A percentile compares a stretch with the other conserved stretches of the same genome.
phyloP scores from a whole-genome alignment of 1,284 basidiomycete genomes.

The Meira nashicola region DNA sequence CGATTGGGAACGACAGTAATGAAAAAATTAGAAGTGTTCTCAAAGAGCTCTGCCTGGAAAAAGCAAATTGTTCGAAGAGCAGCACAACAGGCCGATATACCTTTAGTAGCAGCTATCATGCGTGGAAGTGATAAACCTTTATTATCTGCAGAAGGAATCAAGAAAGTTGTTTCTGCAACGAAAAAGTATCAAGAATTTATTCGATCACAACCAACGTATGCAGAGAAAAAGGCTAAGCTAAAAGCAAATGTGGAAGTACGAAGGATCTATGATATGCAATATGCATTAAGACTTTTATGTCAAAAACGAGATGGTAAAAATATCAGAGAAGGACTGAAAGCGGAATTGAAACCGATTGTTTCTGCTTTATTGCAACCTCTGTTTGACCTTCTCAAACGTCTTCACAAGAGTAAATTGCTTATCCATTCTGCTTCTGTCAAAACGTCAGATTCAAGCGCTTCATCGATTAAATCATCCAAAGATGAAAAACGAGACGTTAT shows the following conservation, averaged over 20 bases:
- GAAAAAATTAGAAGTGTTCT: conserved; percentile 44
- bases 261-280: conserved; percentile 41
- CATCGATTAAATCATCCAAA: not conserved
- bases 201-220: conserved; percentile 27
- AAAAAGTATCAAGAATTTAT: conserved; percentile 38
- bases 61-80: conserved; percentile 48
- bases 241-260: conserved; percentile 38
- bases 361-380: conserved; percentile 40
- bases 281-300: conserved; percentile 39
- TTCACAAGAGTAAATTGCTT: conserved; percentile 39
- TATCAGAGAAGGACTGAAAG: conserved; percentile 44
- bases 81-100: conserved; percentile 39
- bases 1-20: conserved; percentile 38
- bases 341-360: conserved; percentile 35
- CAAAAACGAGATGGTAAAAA: conserved; percentile 44
- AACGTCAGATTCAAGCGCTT: not conserved
- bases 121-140: conserved; percentile 46
- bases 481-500: conserved; percentile 15
- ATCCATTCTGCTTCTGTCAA: not conserved
- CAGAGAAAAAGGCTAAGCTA: conserved; percentile 21
- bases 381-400: conserved; percentile 32
- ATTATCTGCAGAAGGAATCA: conserved; percentile 36
- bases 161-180: conserved; percentile 44
- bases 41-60: conserved; percentile 38
- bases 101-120: conserved; percentile 48